phyloP scores from a whole-genome alignment of 1,139 yeast genomes.

The Nakaseomyces kungkrabaensis region DNA sequence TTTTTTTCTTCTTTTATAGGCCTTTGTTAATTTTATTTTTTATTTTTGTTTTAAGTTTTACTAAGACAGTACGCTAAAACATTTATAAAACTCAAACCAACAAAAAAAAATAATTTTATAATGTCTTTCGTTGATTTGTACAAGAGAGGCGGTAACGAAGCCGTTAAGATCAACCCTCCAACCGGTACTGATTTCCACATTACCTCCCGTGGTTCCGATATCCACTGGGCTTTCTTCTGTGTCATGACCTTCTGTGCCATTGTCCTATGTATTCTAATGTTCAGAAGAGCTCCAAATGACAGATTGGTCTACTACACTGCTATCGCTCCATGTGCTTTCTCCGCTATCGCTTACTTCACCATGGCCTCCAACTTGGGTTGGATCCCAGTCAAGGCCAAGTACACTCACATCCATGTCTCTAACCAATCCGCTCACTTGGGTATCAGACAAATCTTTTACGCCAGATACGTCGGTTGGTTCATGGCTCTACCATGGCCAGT shows the following conservation, averaged over 20 bases:
- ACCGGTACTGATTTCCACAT: slow-evolving; percentile 19
- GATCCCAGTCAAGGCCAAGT: slow-evolving; percentile 43
- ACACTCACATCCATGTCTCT: slow-evolving; percentile 39
- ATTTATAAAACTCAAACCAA: not conserved
- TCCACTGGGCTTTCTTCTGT: slow-evolving; percentile 34
- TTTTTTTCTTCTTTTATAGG: no score
- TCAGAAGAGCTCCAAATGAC: slow-evolving; percentile 14
- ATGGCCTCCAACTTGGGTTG: slow-evolving; percentile 58
- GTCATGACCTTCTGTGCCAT: slow-evolving; percentile 16
- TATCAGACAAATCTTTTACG: slow-evolving; percentile 52
- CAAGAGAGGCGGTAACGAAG: slow-evolving; percentile 20
- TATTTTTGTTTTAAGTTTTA: not conserved
- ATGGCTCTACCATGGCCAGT: slow-evolving; percentile 47
- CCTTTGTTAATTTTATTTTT: not conserved
- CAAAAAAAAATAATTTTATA: not conserved
- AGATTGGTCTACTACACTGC: slow-evolving; percentile 25
- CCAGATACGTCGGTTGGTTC: slow-evolving; percentile 57
- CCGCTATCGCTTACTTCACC: slow-evolving; percentile 49
- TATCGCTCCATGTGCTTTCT: slow-evolving; percentile 37
- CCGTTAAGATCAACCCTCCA: slow-evolving; percentile 17
- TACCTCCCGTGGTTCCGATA: slow-evolving; percentile 20
- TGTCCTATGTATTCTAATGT: slow-evolving; percentile 48
- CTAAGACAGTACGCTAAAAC: not conserved
- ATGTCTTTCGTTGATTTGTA: slow-evolving; percentile 11
- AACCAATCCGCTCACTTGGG: slow-evolving; percentile 28